Conservation (phyloP, 1,284 basidiomycete species). For the Fomitopsis schrenkii region DNA sequence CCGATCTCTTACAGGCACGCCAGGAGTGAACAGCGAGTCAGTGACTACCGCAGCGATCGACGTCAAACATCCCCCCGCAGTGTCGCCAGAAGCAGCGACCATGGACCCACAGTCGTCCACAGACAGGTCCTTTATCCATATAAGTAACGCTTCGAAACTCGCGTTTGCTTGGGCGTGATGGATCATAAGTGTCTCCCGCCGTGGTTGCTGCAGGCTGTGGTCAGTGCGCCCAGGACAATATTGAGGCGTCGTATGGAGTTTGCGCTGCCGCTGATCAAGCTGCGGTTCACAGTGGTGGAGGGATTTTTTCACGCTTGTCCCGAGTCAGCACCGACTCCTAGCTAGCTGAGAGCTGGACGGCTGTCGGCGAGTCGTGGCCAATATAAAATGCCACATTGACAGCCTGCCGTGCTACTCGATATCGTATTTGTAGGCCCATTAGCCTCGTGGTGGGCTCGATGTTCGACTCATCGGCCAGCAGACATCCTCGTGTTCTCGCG, state of each 20-base stretch:
- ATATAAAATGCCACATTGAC: background rate
- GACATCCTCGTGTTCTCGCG: background rate
- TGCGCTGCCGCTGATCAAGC: too few species aligned
- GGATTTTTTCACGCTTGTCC: too few species aligned
- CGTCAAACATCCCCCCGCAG: background rate
- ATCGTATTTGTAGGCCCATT: background rate
- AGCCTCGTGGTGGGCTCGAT: background rate
- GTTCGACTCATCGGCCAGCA: background rate
- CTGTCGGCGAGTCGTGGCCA: background rate
- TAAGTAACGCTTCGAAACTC: background rate
- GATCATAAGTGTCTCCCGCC: too few species aligned
- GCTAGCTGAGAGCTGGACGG: too few species aligned
- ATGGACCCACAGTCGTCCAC: background rate
- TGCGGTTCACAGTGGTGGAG: too few species aligned
- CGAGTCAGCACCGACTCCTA: too few species aligned
- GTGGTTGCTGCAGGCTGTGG: too few species aligned
- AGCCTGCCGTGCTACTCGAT: background rate
- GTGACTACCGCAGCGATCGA: too few species aligned
- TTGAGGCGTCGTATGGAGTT: too few species aligned
- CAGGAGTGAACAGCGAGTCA: background rate
- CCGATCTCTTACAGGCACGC: background rate
- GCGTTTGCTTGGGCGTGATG: too few species aligned
- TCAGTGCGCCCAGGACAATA: too few species aligned
- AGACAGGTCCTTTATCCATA: background rate
- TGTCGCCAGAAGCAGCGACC: background rate